Evolutionary conservation across 768 basidiomycete species (phyloP), one percentile per base, ranked within the genome.

Genomic region (Polyporus arcularius): DNA sequence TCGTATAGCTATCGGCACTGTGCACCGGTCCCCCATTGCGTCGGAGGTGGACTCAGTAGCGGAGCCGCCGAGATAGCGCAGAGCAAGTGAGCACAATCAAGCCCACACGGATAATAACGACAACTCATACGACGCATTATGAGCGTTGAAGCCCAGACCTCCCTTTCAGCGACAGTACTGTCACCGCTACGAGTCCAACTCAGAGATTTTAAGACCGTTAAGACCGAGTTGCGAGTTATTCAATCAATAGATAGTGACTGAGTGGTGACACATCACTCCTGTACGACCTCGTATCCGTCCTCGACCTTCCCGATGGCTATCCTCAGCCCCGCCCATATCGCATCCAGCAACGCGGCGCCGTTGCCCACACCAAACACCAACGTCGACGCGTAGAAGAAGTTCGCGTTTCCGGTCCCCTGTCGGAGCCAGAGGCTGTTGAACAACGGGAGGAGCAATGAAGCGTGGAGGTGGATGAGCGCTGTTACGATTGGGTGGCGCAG

Each of bases 321-420:
- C 66, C 88, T 79, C 71, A 96, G 76, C n/a, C 89, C 90, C 0
- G 94, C 92, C 80, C 88, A 92, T 31, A 92, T 77, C 31, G 85
- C 85, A 70, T 97, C 96, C 2, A 94, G 78, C 12, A 95, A 68
- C 16, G 89, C 89, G n/a, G 90, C 83, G 0, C 93, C 94, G 64
- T 92, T 89, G 3, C 88, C 90, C 64, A 94, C 82, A 0, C 94
- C 95, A 73, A 95, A 94, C 15, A 99, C 96, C 61, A 98, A 79
- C 2, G 95, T 98, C 4, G 90, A 88, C 0, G 97, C 97, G 68
- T 98, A 99, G 76, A 92, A 98, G 76, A 99, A 99, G 73, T 98
- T 98, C 48, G 96, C 95, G 69, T 99, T 98, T 2, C 94, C 97
- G 5, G 94, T 92, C 1, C 94, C 95, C 58, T 94, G 89, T 9